These are phyloP conservation scores for Tylopilus subfusipes DNA, from an alignment of 768 basidiomycete genomes.

Conservation along the genomic window DNA sequence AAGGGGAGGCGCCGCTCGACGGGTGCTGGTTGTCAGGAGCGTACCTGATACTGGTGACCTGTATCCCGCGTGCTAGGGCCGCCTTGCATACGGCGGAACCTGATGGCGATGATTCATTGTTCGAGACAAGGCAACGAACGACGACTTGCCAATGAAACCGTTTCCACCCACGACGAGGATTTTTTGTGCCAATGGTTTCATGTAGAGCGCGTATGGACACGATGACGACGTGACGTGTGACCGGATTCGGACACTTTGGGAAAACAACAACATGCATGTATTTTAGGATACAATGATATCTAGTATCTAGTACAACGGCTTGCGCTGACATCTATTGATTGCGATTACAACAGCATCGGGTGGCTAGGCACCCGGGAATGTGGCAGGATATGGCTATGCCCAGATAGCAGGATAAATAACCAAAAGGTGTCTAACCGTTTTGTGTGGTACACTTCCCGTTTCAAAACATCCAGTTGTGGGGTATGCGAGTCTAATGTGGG, in stretches of 20 bases:
- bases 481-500: slow-evolving; percentile 12
- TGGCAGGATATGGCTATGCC: slow-evolving; percentile 7
- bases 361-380: slow-evolving; percentile 11
- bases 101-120: slow-evolving; percentile 31
- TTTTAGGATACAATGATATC: background rate
- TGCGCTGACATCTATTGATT: background rate
- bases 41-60: slow-evolving; percentile 88
- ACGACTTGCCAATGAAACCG: slow-evolving; percentile 83
- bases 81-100: slow-evolving; percentile 91
- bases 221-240: background rate
- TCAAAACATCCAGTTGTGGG: background rate
- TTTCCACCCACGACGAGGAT: slow-evolving; percentile 98
- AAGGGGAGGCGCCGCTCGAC: background rate
- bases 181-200: slow-evolving; percentile 42
- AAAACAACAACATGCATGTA: background rate
- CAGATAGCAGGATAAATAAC: slow-evolving; percentile 14
- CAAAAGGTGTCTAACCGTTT: slow-evolving; percentile 6
- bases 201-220: background rate
- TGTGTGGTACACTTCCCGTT: background rate
- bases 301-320: background rate
- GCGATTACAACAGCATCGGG: slow-evolving; percentile 1
- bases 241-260: too few species aligned
- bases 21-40: background rate
- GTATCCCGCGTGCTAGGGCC: slow-evolving; percentile 79
- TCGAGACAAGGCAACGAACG: background rate